Conservation (phyloP, 495 filamentous ascomycete genomes). For the Penicillium robsamsonii region DNA sequence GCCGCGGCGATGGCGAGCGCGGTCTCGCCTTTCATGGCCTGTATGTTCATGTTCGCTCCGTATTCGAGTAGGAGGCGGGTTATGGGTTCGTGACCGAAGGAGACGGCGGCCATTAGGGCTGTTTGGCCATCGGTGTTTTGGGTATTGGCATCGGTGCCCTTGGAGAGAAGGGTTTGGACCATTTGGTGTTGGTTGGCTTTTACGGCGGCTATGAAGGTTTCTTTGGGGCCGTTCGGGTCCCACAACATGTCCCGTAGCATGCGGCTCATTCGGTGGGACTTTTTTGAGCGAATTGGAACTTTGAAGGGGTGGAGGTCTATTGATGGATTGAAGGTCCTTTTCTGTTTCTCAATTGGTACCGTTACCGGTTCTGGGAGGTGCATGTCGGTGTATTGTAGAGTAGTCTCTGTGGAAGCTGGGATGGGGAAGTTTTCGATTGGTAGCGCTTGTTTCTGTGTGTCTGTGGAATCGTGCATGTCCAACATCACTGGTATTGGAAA, state of each 20-base stretch:
- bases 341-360: not conserved
- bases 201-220: conserved; percentile 15
- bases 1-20: conserved; percentile 35
- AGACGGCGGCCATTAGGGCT: conserved; percentile 35
- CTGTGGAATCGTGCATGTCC: conserved; percentile 2
- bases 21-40: conserved; percentile 21
- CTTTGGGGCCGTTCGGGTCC: conserved; percentile 12
- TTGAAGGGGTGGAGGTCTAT: conserved; percentile 1
- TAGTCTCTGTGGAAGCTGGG: not conserved
- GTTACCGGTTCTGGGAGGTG: not conserved
- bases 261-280: conserved; percentile 15
- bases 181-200: conserved; percentile 2
- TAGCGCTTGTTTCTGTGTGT: not conserved
- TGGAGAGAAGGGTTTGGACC: conserved; percentile 24
- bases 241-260: conserved; percentile 18
- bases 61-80: conserved; percentile 28
- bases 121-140: conserved; percentile 34
- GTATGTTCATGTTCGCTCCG: conserved; percentile 21
- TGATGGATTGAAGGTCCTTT: not conserved
- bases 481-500: conserved; percentile 11
- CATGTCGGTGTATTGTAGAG: not conserved
- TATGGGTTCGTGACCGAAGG: conserved; percentile 22
- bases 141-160: conserved; percentile 39
- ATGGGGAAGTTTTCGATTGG: conserved; percentile 2
- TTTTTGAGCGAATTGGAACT: conserved; percentile 4